A percentile compares a stretch with the other conserved stretches of the same genome.
Evolutionary conservation across 2,329 filamentous ascomycete species (phyloP).

Genomic region (Colletotrichum orbiculare): DNA sequence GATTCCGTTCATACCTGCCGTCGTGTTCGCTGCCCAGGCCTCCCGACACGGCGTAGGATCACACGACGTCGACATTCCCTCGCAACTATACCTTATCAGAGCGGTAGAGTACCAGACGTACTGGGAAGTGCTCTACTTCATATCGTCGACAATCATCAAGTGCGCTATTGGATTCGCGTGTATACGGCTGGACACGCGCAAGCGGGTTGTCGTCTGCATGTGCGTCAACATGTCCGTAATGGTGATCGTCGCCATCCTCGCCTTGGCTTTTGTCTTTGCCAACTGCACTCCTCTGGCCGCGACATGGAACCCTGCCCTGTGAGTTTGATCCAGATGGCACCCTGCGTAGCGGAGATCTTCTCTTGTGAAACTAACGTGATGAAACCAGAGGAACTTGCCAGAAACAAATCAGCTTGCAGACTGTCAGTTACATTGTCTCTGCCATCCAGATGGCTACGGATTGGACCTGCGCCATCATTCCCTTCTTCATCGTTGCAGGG

Average conservation of each 20-base stretch:
- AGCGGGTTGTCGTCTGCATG: conserved; percentile 29
- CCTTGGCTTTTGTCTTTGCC: conserved; percentile 37
- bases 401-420: conserved; percentile 22
- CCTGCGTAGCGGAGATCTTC: not conserved
- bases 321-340: conserved; percentile 2
- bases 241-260: conserved; percentile 27
- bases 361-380: not conserved
- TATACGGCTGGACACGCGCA: conserved; percentile 35
- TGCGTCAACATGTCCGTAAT: conserved; percentile 36
- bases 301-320: conserved; percentile 38
- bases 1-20: conserved; percentile 20
- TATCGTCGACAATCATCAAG: conserved; percentile 39
- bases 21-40: conserved; percentile 13
- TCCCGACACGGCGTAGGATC: conserved; percentile 14
- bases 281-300: conserved; percentile 39
- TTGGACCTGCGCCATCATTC: conserved; percentile 44
- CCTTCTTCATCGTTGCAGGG: conserved; percentile 43
- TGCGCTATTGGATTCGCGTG: conserved; percentile 39
- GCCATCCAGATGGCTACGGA: conserved; percentile 41
- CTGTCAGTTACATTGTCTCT: conserved; percentile 39
- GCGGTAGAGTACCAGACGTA: conserved; percentile 18
- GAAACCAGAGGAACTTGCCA: conserved; percentile 18
- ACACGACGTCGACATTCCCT: conserved; percentile 18
- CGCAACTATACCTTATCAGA: conserved; percentile 15
- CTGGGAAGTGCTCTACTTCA: conserved; percentile 37